phyloP scores from a whole-genome alignment of 352 stramenopile species.

The Pythium chondricola region DNA sequence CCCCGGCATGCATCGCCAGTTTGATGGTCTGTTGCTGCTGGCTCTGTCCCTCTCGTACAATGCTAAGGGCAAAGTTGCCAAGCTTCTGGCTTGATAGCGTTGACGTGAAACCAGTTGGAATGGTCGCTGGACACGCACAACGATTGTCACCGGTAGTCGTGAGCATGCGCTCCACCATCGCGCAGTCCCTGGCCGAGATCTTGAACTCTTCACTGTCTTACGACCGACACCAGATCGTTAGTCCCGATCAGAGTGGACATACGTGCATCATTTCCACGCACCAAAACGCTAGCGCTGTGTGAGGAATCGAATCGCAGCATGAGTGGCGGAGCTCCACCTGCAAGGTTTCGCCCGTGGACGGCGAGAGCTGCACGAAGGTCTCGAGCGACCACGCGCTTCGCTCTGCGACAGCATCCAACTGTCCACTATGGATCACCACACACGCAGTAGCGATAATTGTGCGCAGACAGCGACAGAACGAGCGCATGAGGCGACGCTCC shows the following conservation, averaged over 20 bases:
- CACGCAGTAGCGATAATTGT: neutral
- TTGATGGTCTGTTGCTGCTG: slow-evolving; percentile 7
- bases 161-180: slow-evolving; percentile 2
- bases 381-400: slow-evolving; percentile 15
- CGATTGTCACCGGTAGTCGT: too few relatives aligned
- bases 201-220: slow-evolving; percentile 20
- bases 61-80: neutral
- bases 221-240: too few relatives aligned
- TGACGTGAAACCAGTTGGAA: too few relatives aligned
- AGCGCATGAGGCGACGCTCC: neutral
- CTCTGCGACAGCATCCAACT: too few relatives aligned
- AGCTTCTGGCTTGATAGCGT: slow-evolving; percentile 7
- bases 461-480: neutral
- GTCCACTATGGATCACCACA: too few relatives aligned
- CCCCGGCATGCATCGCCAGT: slow-evolving; percentile 8
- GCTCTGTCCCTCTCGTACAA: too few relatives aligned
- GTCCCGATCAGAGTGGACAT: too few relatives aligned
- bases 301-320: slow-evolving; percentile 13
- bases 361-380: slow-evolving; percentile 19
- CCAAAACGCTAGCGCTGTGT: slow-evolving; percentile 16
- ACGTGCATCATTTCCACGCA: too few relatives aligned
- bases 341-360: slow-evolving; percentile 1
- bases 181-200: slow-evolving; percentile 10
- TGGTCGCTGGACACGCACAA: too few relatives aligned
- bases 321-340: slow-evolving; percentile 18